Percentiles rank a stretch among this genome's conserved stretches.
These are phyloP conservation scores for Aspergillus tanneri DNA, from an alignment of 2,329 filamentous ascomycete species.

Conservation along the genomic window DNA sequence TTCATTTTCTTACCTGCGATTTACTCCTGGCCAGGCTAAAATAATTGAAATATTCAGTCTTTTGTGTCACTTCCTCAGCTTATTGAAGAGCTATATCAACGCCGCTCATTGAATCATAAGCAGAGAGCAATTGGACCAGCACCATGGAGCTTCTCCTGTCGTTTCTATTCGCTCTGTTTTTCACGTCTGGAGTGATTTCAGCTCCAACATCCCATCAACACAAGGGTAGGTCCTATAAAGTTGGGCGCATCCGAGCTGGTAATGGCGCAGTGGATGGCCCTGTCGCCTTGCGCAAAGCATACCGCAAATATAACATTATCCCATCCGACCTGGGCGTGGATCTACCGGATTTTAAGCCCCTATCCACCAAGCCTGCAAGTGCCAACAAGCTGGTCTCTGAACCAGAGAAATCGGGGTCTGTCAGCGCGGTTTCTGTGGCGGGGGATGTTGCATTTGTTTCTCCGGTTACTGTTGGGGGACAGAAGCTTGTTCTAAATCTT, in stretches of 20 bases:
- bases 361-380: conserved; percentile 25
- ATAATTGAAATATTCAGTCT: conserved; percentile 2
- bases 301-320: conserved; percentile 65
- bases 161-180: conserved; percentile 28
- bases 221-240: conserved; percentile 56
- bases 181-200: conserved; percentile 35
- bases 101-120: background rate
- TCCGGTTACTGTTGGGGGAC: conserved; percentile 67
- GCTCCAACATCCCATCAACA: conserved; percentile 30
- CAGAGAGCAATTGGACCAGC: conserved; percentile 5
- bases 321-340: conserved; percentile 43
- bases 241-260: conserved; percentile 58
- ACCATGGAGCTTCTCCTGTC: conserved; percentile 32
- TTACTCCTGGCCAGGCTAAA: conserved; percentile 4
- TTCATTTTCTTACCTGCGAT: conserved; percentile 12
- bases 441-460: conserved; percentile 70
- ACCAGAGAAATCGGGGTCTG: conserved; percentile 52
- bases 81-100: background rate
- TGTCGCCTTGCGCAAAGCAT: conserved; percentile 63
- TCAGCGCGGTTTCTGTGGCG: conserved; percentile 62
- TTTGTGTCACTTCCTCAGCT: conserved; percentile 5
- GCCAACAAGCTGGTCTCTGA: conserved; percentile 25
- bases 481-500: conserved; percentile 68
- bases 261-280: conserved; percentile 60
- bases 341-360: conserved; percentile 36